Base-by-base conservation (phyloP, 1,284 basidiomycete species). In the Salmacisia buchloeana region DNA sequence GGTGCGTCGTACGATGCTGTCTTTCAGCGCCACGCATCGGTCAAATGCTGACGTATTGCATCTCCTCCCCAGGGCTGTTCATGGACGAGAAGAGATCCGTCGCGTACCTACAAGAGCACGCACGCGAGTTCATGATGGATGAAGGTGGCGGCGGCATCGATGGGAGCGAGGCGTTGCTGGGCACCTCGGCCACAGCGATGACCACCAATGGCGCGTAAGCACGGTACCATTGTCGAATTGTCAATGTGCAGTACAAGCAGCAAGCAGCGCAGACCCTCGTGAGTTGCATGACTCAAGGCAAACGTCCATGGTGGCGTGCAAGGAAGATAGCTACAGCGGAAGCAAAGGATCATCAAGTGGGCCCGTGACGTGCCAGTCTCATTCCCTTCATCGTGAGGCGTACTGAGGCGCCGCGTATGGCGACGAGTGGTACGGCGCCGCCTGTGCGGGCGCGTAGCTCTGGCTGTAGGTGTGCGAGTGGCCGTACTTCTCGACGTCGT, bases 71-170 rank as follows among this genome's bases (percentile, higher is more conserved):
- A 67, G 68, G 65, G 29, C 71, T 80, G 35, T 98, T 97, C 82
- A 88, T 93, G 83, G 94, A 98, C 79, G 94, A 96, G 77, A 92
- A 93, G 81, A 84, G 94, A 67, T 94, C 91, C 72, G 89, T 96
- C 33, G 87, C 93, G 76, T 98, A 93, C 87, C 83, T 97, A 25
- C 82, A 82, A 67, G 83, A 94, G 87, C 85, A 91, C 86, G 81
- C 89, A 85, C 83, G 89, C 85, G 78, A 89, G 64, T 81, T 85
- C 74, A 83, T 85, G 80, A 67, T 66, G 63, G 77, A 79, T 58
- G 68, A 67, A 43, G 74, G 49, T 7, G 49, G 49, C 25, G 49
- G 49, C n/a, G 49, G 49, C 13, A 54, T 54, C 29, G 49, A 54
- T 31, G 49, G 49, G 4, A 18, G 18, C 18, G 49, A 25, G 31